A percentile compares a stretch with the other conserved stretches of the same genome.
These are phyloP conservation scores for Platanthera zijinensis DNA, from an alignment of 106 monocot genomes.

Conservation along the genomic window DNA sequence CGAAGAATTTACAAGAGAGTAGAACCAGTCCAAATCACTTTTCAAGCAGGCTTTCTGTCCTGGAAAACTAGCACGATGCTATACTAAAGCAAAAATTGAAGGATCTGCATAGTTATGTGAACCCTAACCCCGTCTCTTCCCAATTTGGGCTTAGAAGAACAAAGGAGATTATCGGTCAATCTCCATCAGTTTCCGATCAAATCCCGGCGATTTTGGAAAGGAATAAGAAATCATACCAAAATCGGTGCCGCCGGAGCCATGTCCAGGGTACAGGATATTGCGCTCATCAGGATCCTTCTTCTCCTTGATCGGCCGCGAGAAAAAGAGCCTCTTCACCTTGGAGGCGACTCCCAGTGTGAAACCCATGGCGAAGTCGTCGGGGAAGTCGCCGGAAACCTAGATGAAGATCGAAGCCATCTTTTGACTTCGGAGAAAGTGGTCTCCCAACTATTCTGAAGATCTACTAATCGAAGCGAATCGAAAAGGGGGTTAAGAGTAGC, in stretches of 20 bases:
- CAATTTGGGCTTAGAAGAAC: background rate
- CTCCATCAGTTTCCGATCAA: background rate
- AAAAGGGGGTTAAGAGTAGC: background rate
- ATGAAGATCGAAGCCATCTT: constrained; percentile 1
- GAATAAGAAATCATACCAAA: constrained; percentile 5
- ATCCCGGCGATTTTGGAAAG: background rate
- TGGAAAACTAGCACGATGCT: background rate
- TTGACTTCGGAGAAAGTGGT: background rate
- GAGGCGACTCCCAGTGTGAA: background rate
- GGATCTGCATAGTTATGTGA: background rate
- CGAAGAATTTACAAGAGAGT: background rate
- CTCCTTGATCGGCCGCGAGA: background rate
- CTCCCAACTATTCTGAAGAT: background rate
- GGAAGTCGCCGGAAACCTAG: background rate
- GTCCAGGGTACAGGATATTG: background rate
- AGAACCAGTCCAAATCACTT: background rate
- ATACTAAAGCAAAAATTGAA: background rate
- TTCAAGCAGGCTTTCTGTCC: background rate
- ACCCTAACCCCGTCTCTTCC: background rate
- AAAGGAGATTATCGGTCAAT: background rate
- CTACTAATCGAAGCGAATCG: background rate
- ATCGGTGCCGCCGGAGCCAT: background rate
- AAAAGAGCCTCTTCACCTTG: constrained; percentile 3
- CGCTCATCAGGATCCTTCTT: background rate
- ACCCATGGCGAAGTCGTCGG: background rate